phyloP scores from a whole-genome alignment of 768 basidiomycete genomes.

The Pulveroboletus sp. region DNA sequence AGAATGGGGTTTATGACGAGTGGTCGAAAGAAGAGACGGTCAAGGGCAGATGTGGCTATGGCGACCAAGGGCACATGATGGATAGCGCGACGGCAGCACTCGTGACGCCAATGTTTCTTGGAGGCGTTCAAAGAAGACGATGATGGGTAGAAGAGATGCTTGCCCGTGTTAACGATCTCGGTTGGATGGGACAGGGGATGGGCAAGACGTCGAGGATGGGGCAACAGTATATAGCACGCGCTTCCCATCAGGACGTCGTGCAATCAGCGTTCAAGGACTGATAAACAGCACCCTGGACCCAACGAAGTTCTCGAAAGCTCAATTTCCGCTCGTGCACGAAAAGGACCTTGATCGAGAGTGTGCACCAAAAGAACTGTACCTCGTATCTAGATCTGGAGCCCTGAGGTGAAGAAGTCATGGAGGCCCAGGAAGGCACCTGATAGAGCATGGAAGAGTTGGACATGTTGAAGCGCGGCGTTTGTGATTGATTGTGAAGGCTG shows the following conservation, averaged over 20 bases:
- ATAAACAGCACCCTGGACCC: background rate
- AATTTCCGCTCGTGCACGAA: no score
- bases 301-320: no score
- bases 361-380: background rate
- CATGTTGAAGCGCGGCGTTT: no score
- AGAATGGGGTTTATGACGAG: constrained; percentile 11
- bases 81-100: background rate
- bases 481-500: no score
- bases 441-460: no score
- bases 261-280: background rate
- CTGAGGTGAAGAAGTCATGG: no score
- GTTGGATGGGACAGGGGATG: no score
- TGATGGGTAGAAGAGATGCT: background rate
- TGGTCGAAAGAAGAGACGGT: background rate
- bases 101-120: background rate
- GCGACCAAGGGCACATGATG: no score
- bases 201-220: background rate
- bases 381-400: background rate
- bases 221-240: background rate
- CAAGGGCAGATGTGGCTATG: background rate
- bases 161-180: background rate
- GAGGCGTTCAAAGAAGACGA: background rate
- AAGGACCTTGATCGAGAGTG: background rate
- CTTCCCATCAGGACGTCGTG: background rate
- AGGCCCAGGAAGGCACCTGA: no score